Base-by-base conservation (phyloP, 768 basidiomycete genomes). In the Podaxis sp. region DNA sequence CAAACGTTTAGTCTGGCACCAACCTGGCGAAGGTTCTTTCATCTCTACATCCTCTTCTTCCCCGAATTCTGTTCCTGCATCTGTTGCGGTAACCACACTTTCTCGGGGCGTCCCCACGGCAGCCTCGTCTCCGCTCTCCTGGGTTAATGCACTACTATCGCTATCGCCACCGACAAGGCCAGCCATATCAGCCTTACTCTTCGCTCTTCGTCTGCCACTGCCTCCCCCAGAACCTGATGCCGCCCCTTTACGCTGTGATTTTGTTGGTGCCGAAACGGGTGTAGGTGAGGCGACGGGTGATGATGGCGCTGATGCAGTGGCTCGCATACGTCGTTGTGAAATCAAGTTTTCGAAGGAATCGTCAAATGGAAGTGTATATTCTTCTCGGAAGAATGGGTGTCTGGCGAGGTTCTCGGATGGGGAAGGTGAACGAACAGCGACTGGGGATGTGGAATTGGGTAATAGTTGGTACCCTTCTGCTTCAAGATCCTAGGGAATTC, bases 91-190 rank as follows among this genome's bases (percentile, higher is more conserved):
- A 17, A 86, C 79, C 36, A 85, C 80, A 65, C 89, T 91, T 38
- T 84, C 87, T 68, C 84, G 77, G 0, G 87, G 86, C 8, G 87
- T 88, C 26, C 82, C 85, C 9, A 69, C 63, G 11, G 66, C 65
- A 17, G 74, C 77, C 69, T 93, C 92, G 61, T 93, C 92, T 6
- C 86, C 90, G 64, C 90, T 92, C 72, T 93, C 90, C 70, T 90
- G 87, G 3, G 91, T 93, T 68, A 93, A 72, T 28, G 89, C 92
- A 66, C 92, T 93, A 68, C 89, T 91, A 66, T 93, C 92, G 69
- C 92, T 93, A 69, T 93, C 90, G 1, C 91, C 91, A 13, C 85
- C 86, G 2, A 92, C 84, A n/a, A 92, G 74, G 0, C 90, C 90
- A 0, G 90, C 89, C 75, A 88, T 77, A 61, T 87, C 84, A 6